Percentiles rank a stretch among this genome's conserved stretches.
Conservation (phyloP, 2,329 filamentous ascomycete genomes). For the Ramularia endophylla region DNA sequence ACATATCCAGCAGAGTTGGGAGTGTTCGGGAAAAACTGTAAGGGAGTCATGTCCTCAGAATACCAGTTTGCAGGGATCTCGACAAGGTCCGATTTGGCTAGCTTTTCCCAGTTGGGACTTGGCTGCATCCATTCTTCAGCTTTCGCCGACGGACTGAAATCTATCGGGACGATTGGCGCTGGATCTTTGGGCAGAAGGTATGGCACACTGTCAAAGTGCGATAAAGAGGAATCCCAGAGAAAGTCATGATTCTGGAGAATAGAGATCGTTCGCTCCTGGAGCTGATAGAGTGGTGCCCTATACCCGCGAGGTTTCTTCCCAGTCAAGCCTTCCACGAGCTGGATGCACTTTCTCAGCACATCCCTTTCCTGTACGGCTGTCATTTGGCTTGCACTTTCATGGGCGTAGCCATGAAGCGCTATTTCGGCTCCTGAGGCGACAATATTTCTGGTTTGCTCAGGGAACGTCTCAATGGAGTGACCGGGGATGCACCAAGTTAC, state of each 20-base stretch:
- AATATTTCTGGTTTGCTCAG: conserved; percentile 45
- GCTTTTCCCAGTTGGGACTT: conserved; percentile 27
- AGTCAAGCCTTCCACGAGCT: conserved; percentile 37
- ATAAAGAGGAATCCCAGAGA: conserved; percentile 48
- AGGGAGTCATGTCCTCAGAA: conserved; percentile 46
- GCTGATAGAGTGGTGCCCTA: conserved; percentile 48
- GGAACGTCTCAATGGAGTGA: conserved; percentile 54
- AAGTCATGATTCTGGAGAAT: conserved; percentile 46
- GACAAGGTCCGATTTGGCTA: conserved; percentile 32
- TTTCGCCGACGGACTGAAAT: conserved; percentile 33
- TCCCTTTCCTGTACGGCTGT: conserved; percentile 46
- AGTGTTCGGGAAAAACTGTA: conserved; percentile 43
- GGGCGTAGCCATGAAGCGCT: conserved; percentile 46
- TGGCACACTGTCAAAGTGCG: conserved; percentile 46
- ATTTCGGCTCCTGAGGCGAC: conserved; percentile 50
- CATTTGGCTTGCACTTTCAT: conserved; percentile 43
- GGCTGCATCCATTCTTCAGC: conserved; percentile 44
- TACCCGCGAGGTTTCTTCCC: conserved; percentile 46
- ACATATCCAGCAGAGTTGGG: conserved; percentile 55
- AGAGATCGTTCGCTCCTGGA: conserved; percentile 44
- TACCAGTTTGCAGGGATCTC: conserved; percentile 50
- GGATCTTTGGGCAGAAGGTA: conserved; percentile 42
- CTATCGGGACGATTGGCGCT: conserved; percentile 36
- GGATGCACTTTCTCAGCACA: conserved; percentile 45
- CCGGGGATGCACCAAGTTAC: conserved; percentile 57